Percentiles rank a stretch among this genome's conserved stretches.
phyloP scores from a whole-genome alignment of 139 green algal genomes.

The Coccomyxa sp. region DNA sequence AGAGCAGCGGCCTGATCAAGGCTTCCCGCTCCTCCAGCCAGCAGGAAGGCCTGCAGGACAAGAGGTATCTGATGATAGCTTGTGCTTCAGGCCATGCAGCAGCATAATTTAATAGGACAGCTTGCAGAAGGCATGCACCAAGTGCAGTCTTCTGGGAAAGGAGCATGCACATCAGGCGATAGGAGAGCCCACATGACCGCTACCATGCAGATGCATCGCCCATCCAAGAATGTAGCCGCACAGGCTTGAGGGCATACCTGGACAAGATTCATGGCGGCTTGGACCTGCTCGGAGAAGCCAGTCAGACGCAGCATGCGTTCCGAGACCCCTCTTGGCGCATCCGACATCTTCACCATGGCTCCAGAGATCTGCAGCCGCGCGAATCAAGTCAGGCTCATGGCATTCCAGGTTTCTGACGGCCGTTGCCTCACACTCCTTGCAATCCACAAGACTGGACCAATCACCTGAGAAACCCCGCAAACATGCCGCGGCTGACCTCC shows the following conservation, averaged over 20 bases:
- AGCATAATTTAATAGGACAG: neutral
- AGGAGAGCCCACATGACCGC: neutral
- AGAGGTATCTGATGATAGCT: neutral
- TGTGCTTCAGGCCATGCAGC: neutral
- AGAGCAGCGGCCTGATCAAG: too few species aligned
- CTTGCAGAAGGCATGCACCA: neutral
- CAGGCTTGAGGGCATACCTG: neutral
- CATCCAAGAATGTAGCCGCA: neutral
- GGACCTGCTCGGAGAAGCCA: constrained; percentile 5
- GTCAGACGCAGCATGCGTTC: constrained; percentile 11
- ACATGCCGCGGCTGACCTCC: too few species aligned
- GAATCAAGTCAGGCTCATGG: neutral
- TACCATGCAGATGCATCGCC: neutral
- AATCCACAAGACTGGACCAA: neutral
- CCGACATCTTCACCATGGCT: constrained; percentile 8
- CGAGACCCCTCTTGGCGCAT: neutral
- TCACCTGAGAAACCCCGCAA: too few species aligned
- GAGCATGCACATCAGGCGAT: neutral
- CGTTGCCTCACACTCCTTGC: neutral
- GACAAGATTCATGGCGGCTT: constrained; percentile 15
- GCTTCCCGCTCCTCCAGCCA: neutral
- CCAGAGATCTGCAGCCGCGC: constrained; percentile 17
- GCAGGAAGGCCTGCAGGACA: neutral
- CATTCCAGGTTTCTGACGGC: neutral
- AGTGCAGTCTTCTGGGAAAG: neutral